phyloP scores from a whole-genome alignment of 306 rosid genomes.

The Sophora flavescens region DNA sequence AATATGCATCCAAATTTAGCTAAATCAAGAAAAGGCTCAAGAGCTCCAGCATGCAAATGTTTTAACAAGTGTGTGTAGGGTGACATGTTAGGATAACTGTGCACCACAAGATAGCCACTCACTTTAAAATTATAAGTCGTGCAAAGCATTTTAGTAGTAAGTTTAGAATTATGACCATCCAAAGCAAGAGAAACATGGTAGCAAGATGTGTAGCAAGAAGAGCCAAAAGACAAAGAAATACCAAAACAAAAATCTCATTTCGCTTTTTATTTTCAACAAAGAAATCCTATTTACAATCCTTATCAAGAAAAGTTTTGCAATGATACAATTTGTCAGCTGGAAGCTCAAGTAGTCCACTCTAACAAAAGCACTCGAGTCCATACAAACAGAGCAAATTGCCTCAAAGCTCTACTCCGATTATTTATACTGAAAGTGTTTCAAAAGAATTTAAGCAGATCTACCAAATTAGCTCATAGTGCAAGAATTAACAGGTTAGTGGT shows the following conservation, averaged over 20 bases:
- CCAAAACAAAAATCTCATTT: background rate
- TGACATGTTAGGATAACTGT: no score
- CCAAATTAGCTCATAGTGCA: constrained; percentile 2
- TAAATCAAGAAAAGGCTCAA: no score
- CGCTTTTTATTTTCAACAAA: background rate
- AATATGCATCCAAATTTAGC: no score
- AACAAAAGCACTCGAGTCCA: background rate
- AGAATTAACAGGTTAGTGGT: background rate
- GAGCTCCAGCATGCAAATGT: no score
- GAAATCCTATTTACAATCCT: background rate
- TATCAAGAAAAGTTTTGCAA: background rate
- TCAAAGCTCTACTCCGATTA: background rate
- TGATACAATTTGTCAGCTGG: background rate
- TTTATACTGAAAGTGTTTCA: constrained; percentile 3
- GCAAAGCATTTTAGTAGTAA: no score
- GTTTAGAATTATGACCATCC: no score
- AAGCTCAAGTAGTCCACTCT: constrained; percentile 17
- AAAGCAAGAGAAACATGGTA: no score
- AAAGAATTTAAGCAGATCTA: background rate
- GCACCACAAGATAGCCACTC: no score
- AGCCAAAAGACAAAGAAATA: constrained; percentile 1
- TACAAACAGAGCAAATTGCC: constrained; percentile 17
- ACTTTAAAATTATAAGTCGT: no score
- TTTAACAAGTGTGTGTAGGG: no score
- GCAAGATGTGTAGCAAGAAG: background rate